A percentile compares a stretch with the other conserved stretches of the same genome.
These are phyloP conservation scores for Schizophyllum amplum DNA, from an alignment of 1,284 basidiomycete genomes.

Conservation along the genomic window DNA sequence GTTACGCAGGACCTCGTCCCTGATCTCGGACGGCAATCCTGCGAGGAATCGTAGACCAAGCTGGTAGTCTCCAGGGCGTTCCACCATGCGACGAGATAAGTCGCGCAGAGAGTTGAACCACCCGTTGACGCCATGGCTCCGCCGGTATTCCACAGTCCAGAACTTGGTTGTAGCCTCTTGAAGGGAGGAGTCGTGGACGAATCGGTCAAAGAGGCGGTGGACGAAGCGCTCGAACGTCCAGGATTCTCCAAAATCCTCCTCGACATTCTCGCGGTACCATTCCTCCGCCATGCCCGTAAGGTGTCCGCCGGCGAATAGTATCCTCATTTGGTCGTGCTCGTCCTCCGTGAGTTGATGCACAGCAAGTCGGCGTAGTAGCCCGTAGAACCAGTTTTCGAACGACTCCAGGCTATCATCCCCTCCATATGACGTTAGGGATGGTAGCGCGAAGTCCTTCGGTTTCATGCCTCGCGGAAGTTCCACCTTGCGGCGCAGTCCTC, in stretches of 20 bases:
- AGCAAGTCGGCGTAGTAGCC: too few relatives aligned
- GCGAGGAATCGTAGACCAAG: constrained; percentile 1
- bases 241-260: not conserved
- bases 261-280: constrained; percentile 2
- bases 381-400: too few relatives aligned
- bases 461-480: too few relatives aligned
- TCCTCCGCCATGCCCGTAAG: constrained; percentile 1
- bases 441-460: too few relatives aligned
- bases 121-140: not conserved
- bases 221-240: constrained; percentile 2
- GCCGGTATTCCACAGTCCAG: not conserved
- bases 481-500: too few relatives aligned
- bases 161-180: constrained; percentile 2
- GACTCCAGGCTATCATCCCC: too few relatives aligned
- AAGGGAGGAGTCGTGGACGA: constrained; percentile 1
- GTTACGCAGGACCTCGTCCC: not conserved
- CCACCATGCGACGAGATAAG: not conserved
- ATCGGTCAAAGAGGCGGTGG: constrained; percentile 1
- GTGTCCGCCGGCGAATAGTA: not conserved
- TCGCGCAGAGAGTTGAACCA: constrained; percentile 2
- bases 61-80: constrained; percentile 1
- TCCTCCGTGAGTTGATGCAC: not conserved
- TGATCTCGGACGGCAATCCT: not conserved
- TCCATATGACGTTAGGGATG: too few relatives aligned
- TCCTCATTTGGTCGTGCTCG: not conserved